Percentiles rank a stretch among this genome's conserved stretches.
phyloP scores from a whole-genome alignment of 306 rosid genomes.

The cucumber (Cucumis sativus) region Cucumber_9930_V3 NC_026657.2:18906001-18906500 shows the following conservation, averaged over 20 bases:
- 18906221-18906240: neutral
- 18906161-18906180: neutral
- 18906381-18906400: neutral
- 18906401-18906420: neutral
- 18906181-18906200: neutral
- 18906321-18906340: neutral
- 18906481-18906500: neutral
- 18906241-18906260: neutral
- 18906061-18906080: neutral
- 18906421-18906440: neutral
- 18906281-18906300: neutral
- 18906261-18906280: neutral
- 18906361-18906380: neutral
- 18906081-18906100: neutral
- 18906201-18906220: neutral
- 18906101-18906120: neutral
- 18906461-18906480: neutral
- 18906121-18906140: neutral
- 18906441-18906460: neutral
- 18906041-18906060: neutral
- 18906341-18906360: neutral
- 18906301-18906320: neutral
- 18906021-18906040: neutral
- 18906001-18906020: neutral
- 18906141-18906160: neutral